phyloP scores from a whole-genome alignment of 768 basidiomycete species.

The Hericium coralloides region DNA sequence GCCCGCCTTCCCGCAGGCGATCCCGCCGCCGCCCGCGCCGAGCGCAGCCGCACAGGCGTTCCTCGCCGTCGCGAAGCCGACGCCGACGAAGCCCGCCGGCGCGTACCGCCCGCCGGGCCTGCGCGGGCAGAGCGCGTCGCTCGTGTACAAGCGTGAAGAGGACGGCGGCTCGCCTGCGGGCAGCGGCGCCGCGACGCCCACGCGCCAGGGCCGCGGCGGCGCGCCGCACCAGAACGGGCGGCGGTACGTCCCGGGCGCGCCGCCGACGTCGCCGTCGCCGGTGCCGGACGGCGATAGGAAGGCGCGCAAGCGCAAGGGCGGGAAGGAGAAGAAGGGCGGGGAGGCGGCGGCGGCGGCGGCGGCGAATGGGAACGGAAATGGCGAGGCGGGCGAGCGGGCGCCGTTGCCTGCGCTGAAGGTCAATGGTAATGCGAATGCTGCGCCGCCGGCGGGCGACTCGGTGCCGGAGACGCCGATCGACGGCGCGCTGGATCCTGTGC shows the following conservation, averaged over 20 bases:
- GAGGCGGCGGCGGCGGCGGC: constrained; percentile 28
- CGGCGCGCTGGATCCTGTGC: constrained; percentile 64
- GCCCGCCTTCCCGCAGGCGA: constrained; percentile 53
- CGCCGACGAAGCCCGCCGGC: constrained; percentile 60
- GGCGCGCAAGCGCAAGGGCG: constrained; percentile 47
- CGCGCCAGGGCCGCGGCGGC: constrained; percentile 51
- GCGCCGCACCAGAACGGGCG: constrained; percentile 35
- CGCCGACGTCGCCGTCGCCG: constrained; percentile 36
- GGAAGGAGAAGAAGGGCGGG: constrained; percentile 26
- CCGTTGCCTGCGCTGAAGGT: constrained; percentile 28
- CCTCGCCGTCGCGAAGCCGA: constrained; percentile 43
- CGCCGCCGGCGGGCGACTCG: constrained; percentile 17
- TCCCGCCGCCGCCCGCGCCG: constrained; percentile 65
- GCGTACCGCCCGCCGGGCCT: constrained; percentile 94
- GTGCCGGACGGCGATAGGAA: constrained; percentile 36
- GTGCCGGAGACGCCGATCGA: constrained; percentile 42
- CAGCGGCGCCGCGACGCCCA: constrained; percentile 55
- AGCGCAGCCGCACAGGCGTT: constrained; percentile 44
- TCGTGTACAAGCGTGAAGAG: constrained; percentile 87
- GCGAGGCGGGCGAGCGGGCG: constrained; percentile 11
- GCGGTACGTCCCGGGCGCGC: constrained; percentile 67
- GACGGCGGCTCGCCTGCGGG: constrained; percentile 57
- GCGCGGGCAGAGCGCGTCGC: constrained; percentile 79
- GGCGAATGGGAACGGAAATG: constrained; percentile 17
- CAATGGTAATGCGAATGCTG: constrained; percentile 11